Evolutionary conservation across 768 basidiomycete species (phyloP).

Genomic region (Boletus bicolor): DNA sequence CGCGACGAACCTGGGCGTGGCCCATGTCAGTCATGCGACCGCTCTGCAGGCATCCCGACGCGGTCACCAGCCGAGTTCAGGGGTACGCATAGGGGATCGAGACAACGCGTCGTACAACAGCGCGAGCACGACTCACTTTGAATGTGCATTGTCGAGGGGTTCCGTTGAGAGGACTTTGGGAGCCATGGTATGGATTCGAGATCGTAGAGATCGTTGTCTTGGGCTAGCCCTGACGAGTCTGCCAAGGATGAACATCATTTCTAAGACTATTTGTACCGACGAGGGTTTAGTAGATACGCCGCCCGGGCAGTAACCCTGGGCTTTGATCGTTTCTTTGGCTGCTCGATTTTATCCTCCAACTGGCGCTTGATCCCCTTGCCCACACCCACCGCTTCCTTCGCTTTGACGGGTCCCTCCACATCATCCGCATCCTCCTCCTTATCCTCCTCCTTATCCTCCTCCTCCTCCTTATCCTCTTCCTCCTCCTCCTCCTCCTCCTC

Average conservation of each 20-base stretch:
- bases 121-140: conserved; percentile 44
- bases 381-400: not conserved
- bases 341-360: conserved; percentile 8
- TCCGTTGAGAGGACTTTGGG: conserved; percentile 54
- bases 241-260: conserved; percentile 3
- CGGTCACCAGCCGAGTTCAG: not conserved
- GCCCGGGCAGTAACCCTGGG: not conserved
- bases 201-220: not conserved
- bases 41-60: not conserved
- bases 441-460: not conserved
- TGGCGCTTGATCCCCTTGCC: conserved; percentile 10
- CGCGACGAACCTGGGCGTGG: conserved; percentile 67
- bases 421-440: not conserved
- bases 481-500: not conserved
- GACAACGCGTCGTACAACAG: not conserved
- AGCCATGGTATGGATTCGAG: conserved; percentile 23
- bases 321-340: conserved; percentile 17
- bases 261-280: not conserved
- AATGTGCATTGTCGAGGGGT: conserved; percentile 52
- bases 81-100: not conserved
- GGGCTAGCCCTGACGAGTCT: conserved; percentile 3
- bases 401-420: not conserved
- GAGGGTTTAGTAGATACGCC: no score
- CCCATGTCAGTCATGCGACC: not conserved
- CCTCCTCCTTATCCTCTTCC: not conserved